Evolutionary conservation across 169 alveolate species (phyloP).

Genomic region (Theileria sp.): DNA sequence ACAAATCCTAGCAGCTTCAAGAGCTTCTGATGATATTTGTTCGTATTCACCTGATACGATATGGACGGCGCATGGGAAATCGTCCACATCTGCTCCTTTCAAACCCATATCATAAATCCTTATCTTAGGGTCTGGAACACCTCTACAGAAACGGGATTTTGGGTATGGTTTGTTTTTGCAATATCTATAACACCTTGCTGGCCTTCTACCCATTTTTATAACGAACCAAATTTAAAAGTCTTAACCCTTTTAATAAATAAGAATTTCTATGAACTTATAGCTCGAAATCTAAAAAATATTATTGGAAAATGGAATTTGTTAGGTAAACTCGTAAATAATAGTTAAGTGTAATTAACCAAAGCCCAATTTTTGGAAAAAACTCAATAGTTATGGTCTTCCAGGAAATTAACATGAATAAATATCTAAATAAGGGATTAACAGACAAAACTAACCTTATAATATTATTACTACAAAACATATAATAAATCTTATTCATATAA

Average conservation of each 20-base stretch:
- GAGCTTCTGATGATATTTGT: conserved; percentile 97
- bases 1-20: conserved; percentile 99
- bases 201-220: conserved; percentile 98
- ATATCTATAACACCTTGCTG: conserved; percentile 99
- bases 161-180: conserved; percentile 99
- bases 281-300: not conserved
- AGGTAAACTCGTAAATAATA: not conserved
- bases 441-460: not conserved
- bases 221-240: not conserved
- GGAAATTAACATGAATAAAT: not conserved
- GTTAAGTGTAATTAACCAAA: not conserved
- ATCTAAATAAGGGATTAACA: not conserved
- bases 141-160: conserved; percentile 97
- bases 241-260: not conserved
- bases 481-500: not conserved
- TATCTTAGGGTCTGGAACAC: conserved; percentile 99
- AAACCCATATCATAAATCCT: conserved; percentile 97
- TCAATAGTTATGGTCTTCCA: not conserved
- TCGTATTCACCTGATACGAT: conserved; percentile 98
- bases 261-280: not conserved
- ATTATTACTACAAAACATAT: not conserved
- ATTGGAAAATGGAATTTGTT: not conserved
- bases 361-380: not conserved
- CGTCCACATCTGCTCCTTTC: conserved; percentile 95
- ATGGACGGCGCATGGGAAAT: conserved; percentile 96